phyloP scores from a whole-genome alignment of 1,139 yeast genomes.

The Debaryomycetaceae sp. region DNA sequence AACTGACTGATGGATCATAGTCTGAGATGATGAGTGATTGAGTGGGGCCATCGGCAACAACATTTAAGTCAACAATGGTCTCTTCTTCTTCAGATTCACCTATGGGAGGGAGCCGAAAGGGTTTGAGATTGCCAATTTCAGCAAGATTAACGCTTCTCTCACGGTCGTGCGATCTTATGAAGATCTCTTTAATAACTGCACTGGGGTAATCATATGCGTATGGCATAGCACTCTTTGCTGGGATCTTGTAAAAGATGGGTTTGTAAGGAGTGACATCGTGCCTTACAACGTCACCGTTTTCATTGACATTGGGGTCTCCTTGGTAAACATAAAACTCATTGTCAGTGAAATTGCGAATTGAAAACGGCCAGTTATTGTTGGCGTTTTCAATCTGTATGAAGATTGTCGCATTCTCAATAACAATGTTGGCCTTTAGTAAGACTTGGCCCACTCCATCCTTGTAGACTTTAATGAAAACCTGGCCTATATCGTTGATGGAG shows the following conservation, averaged over 20 bases:
- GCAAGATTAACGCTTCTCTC: slow-evolving; percentile 81
- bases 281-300: slow-evolving; percentile 58
- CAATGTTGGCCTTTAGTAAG: slow-evolving; percentile 65
- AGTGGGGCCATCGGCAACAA: slow-evolving; percentile 94
- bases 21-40: slow-evolving; percentile 82
- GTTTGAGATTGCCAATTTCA: slow-evolving; percentile 87
- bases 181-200: slow-evolving; percentile 76
- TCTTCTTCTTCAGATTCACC: slow-evolving; percentile 26
- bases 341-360: slow-evolving; percentile 84
- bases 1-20: slow-evolving; percentile 72
- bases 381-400: slow-evolving; percentile 75
- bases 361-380: slow-evolving; percentile 83
- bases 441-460: slow-evolving; percentile 63
- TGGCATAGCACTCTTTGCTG: slow-evolving; percentile 94
- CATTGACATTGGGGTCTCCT: slow-evolving; percentile 74
- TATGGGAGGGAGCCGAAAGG: slow-evolving; percentile 68
- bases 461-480: slow-evolving; percentile 65
- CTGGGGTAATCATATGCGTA: slow-evolving; percentile 98
- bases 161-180: slow-evolving; percentile 65
- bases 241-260: slow-evolving; percentile 74
- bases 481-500: slow-evolving; percentile 77
- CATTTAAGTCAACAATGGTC: slow-evolving; percentile 76
- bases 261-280: slow-evolving; percentile 46
- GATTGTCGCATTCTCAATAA: slow-evolving; percentile 76
- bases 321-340: slow-evolving; percentile 82